Conservation (phyloP, 768 basidiomycete genomes). For the Hebeloma cylindrosporum region DNA sequence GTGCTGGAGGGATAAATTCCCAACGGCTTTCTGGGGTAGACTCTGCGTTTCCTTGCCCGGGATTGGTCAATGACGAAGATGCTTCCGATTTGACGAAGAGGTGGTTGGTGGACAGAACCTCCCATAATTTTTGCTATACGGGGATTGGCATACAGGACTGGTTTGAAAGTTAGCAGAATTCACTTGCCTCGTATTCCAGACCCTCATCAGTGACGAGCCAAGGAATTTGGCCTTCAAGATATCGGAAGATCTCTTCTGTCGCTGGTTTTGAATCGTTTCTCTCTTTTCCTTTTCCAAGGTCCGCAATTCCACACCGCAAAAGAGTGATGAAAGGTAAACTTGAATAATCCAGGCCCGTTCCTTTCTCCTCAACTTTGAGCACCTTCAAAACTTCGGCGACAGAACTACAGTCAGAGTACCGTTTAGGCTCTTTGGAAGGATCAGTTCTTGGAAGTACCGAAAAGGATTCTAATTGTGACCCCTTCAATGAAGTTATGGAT, state of each 20-base stretch:
- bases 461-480: constrained; percentile 53
- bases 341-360: constrained; percentile 27
- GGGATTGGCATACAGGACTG: neutral
- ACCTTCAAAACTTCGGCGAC: constrained; percentile 42
- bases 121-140: constrained; percentile 55
- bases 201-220: constrained; percentile 59
- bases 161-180: neutral
- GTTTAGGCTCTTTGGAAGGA: constrained; percentile 46
- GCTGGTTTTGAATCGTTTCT: constrained; percentile 40
- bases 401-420: constrained; percentile 45
- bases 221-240: constrained; percentile 56
- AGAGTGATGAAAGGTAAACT: constrained; percentile 53
- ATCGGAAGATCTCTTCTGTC: constrained; percentile 58
- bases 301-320: constrained; percentile 62
- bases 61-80: constrained; percentile 15
- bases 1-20: constrained; percentile 37
- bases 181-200: constrained; percentile 52
- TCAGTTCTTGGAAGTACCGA: constrained; percentile 56
- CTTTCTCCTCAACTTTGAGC: constrained; percentile 16
- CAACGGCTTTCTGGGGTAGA: constrained; percentile 30
- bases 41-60: constrained; percentile 22
- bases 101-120: constrained; percentile 52
- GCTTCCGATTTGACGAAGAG: constrained; percentile 44
- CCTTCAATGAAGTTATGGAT: constrained; percentile 56
- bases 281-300: constrained; percentile 40